Base-by-base conservation (phyloP, 257 asterid species). In the Pogostemon cablin region DNA sequence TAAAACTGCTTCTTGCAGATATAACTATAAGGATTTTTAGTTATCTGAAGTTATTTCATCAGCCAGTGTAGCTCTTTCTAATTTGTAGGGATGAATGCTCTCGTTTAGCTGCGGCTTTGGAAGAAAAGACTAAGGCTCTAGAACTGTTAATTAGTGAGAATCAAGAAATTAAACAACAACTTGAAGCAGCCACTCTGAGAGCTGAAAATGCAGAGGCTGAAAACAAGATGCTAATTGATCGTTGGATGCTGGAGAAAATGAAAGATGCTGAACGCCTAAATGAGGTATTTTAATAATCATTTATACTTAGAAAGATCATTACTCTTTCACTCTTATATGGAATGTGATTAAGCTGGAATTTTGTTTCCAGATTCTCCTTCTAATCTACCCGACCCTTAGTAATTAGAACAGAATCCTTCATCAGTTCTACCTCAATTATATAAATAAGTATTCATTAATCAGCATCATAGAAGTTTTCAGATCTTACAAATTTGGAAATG, bases 211-310 rank as follows among this genome's bases (percentile, higher is more conserved):
- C 95, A 9, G 90, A 83, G 81, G 85, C 93, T 2, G 99, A 95
- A 80, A 91, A 89, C 79, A 91, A 88, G 82, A 86, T 74, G 81
- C 81, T 95, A 74, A 77, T 95, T 73, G 99, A 95, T 72, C 95
- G 96, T 58, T 87, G 95, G 93, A 85, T 95, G 96, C 74, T 91
- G 75, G 91, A 85, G 77, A 95, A 91, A 78, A 95, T 91, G 97
- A 82, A 89, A 80, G 96, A 91, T 63, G 96, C 99, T 69, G 99
- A 91, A 67, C 93, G 92, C 66, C 83, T 95, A 43, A 95, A 95
- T 61, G 97, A 95, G 96, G 99, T 91, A 81, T 39, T 25, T 37
- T 65, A 4, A 20, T 52, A 54, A 53, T 64, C 44, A 41, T 44
- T 69, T 38, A 61, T 48, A 25, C 43, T 34, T 46, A 10, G 41